Percentiles rank a stretch among this genome's conserved stretches.
phyloP scores from a whole-genome alignment of 371 early-diverging fungal species.

The Parasitella parasitica region DNA sequence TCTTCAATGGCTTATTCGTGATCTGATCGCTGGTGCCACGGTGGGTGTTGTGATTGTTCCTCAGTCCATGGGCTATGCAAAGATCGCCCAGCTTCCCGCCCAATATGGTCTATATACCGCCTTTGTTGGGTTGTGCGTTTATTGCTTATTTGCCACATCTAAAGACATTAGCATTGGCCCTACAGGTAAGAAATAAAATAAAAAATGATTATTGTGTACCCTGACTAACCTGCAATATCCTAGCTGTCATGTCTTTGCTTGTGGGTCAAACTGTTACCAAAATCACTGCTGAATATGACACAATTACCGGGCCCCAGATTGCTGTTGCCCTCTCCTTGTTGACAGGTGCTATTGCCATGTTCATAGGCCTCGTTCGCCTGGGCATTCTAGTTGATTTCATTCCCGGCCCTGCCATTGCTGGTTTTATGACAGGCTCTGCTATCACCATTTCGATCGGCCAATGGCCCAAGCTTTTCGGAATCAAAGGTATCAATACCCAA shows the following conservation, averaged over 20 bases:
- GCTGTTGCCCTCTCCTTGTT: slow-evolving; percentile 61
- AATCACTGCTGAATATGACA: slow-evolving; percentile 31
- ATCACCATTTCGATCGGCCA: slow-evolving; percentile 81
- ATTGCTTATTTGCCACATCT: slow-evolving; percentile 81
- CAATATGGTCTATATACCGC: slow-evolving; percentile 83
- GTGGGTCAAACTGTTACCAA: slow-evolving; percentile 67
- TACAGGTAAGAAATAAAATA: slow-evolving; percentile 55
- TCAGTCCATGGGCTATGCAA: slow-evolving; percentile 86
- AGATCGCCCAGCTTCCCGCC: slow-evolving; percentile 77
- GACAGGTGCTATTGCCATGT: slow-evolving; percentile 62
- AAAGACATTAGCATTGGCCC: slow-evolving; percentile 92
- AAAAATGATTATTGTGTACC: no score
- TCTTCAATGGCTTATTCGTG: slow-evolving; percentile 77
- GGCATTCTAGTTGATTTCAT: slow-evolving; percentile 91
- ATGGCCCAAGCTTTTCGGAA: slow-evolving; percentile 73
- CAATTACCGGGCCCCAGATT: slow-evolving; percentile 45
- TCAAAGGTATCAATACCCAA: slow-evolving; percentile 63
- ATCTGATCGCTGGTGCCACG: slow-evolving; percentile 85
- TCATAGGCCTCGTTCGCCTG: slow-evolving; percentile 75
- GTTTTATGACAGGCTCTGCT: slow-evolving; percentile 80
- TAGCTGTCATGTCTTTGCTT: slow-evolving; percentile 80
- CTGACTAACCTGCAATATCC: not conserved
- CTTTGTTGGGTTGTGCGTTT: slow-evolving; percentile 78
- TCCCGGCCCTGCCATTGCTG: slow-evolving; percentile 69
- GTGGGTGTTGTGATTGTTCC: slow-evolving; percentile 89